Evolutionary conservation across 2,329 filamentous ascomycete genomes (phyloP), one percentile per base, ranked within the genome.

Genomic region (Blumeria graminis): DNA sequence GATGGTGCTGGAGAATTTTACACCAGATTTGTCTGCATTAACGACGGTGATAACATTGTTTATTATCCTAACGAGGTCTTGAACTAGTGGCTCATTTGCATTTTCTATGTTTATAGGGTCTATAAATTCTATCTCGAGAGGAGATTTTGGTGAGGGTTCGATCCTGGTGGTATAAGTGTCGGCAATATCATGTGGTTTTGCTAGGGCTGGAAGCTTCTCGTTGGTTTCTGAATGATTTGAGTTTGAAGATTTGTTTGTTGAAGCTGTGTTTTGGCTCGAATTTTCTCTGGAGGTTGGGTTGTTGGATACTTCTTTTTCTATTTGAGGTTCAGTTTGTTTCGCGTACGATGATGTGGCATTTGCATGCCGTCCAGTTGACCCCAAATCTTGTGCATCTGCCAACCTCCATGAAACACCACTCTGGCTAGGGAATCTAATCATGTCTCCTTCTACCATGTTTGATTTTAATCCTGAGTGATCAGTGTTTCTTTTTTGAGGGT

Each of bases 21-120:
- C 76, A 60, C 82, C 78, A 57, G 86, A 79, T 59, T 82, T 79
- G 67, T 94, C 90, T 57, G 85, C 84, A 68, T 95, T 94, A 67
- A 95, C 82, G 51, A 93, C 86, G 8, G 86, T 81, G 66, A 98
- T 94, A 64, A 98, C 83, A 69, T 94, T 87, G 71, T 98, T 98
- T 63, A 98, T 76, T 71, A 94, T 90, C 71, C 86, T 90, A 58
- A 94, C 87, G 6, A 98, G 75, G 65, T 96, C 87, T 69, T 95
- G 88, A 22, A 96, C 85, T 38, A 94, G 77, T 33, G 86, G 85
- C 67, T 96, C 90, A 58, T 81, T 79, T 56, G 84, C 86, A 63
- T 87, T 78, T 56, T 78, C 75, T 28, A 93, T 77, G 55, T 76
- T 76, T 58, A 95, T 72, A 59, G 88, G 80, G 65, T 94, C 86